Conservation (phyloP, 495 filamentous ascomycete genomes). For the Clavariopsis aquatica region DNA sequence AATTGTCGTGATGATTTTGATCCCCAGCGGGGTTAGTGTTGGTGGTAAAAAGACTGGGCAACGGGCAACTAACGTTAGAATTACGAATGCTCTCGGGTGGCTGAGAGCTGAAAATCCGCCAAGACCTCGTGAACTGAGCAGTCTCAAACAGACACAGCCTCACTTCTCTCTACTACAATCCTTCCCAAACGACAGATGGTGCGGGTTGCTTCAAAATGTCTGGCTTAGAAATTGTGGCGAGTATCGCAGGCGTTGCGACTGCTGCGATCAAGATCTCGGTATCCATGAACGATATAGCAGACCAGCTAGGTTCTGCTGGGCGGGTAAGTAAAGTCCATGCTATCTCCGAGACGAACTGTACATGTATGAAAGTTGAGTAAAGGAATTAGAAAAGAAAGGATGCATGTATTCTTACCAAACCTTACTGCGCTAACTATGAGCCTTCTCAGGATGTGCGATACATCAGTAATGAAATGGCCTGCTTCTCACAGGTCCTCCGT, state of each 20-base stretch:
- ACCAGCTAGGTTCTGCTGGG: constrained; percentile 14
- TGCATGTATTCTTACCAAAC: too few species aligned
- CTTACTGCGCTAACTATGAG: too few species aligned
- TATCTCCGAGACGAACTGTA: too few species aligned
- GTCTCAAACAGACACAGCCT: not conserved
- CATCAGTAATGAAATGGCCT: constrained; percentile 23
- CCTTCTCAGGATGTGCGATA: constrained; percentile 4
- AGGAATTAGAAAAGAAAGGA: too few species aligned
- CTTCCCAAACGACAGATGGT: not conserved
- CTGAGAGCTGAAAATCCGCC: constrained; percentile 5
- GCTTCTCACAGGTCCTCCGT: constrained; percentile 12
- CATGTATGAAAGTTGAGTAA: too few species aligned
- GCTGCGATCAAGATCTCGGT: constrained; percentile 15
- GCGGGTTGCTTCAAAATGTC: constrained; percentile 3
- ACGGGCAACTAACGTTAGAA: too few species aligned
- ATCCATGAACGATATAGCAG: constrained; percentile 11
- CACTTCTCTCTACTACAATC: not conserved
- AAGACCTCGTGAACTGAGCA: constrained; percentile 1
- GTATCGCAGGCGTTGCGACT: constrained; percentile 18
- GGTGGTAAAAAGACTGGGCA: too few species aligned
- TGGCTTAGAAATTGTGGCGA: constrained; percentile 13
- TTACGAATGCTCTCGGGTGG: not conserved
- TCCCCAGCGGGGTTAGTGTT: too few species aligned
- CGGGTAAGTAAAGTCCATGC: not conserved
- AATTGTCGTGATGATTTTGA: too few species aligned